phyloP scores from a whole-genome alignment of 2,329 filamentous ascomycete genomes.

The Fusarium pilosicola region DNA sequence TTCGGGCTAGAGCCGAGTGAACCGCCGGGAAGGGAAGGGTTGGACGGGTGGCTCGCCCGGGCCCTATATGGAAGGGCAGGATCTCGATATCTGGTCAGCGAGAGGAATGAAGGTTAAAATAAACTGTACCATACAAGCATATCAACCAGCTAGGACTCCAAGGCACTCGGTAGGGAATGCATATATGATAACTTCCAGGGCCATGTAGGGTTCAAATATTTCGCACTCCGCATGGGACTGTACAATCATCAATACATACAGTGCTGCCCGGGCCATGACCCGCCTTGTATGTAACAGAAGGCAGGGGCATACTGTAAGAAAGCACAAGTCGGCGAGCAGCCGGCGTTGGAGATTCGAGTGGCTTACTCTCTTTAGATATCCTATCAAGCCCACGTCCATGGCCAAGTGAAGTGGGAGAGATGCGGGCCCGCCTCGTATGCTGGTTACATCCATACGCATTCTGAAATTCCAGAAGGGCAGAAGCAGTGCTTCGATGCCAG shows the following conservation, averaged over 20 bases:
- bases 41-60: conserved; percentile 38
- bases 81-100: conserved; percentile 44
- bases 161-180: conserved; percentile 3
- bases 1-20: conserved; percentile 53
- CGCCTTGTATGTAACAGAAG: conserved; percentile 41
- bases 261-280: conserved; percentile 27
- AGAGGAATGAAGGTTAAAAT: conserved; percentile 30
- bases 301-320: conserved; percentile 29
- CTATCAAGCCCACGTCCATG: conserved; percentile 17
- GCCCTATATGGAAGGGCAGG: conserved; percentile 26
- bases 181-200: neutral
- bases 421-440: neutral
- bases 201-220: neutral
- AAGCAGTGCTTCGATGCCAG: neutral
- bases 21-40: conserved; percentile 48
- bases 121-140: neutral
- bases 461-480: neutral
- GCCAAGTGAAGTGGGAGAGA: conserved; percentile 21
- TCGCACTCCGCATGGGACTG: neutral
- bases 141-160: neutral
- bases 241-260: conserved; percentile 16
- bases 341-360: conserved; percentile 19
- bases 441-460: neutral
- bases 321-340: conserved; percentile 17
- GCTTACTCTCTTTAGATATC: conserved; percentile 19